A percentile compares a stretch with the other conserved stretches of the same genome.
Evolutionary conservation across 2,329 filamentous ascomycete genomes (phyloP).

Genomic region (Clonostachys rhizophaga): DNA sequence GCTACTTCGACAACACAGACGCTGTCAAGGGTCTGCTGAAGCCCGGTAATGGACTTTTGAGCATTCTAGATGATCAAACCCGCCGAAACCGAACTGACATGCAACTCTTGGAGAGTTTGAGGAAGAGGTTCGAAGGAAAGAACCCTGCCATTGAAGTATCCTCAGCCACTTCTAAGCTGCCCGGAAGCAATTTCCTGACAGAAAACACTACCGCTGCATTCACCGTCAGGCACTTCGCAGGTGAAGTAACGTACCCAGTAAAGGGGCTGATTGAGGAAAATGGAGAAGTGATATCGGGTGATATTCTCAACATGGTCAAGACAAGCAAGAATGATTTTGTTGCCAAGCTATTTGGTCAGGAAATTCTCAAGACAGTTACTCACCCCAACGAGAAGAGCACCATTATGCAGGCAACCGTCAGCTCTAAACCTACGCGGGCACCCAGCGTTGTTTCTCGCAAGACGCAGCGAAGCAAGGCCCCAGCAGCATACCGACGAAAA

Average conservation of each 20-base stretch:
- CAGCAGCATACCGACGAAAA: constrained; percentile 24
- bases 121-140: constrained; percentile 91
- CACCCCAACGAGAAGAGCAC: constrained; percentile 87
- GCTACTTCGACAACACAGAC: constrained; percentile 97
- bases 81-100: constrained; percentile 82
- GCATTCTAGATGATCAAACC: constrained; percentile 94
- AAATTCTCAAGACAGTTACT: constrained; percentile 86
- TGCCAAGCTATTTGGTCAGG: constrained; percentile 88
- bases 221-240: constrained; percentile 91
- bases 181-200: constrained; percentile 85
- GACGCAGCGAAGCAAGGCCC: constrained; percentile 38
- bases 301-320: constrained; percentile 90
- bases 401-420: constrained; percentile 93
- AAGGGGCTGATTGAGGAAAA: constrained; percentile 91
- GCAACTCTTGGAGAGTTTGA: constrained; percentile 85
- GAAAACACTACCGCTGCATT: constrained; percentile 78
- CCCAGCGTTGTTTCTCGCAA: constrained; percentile 89
- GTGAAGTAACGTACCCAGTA: constrained; percentile 91
- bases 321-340: constrained; percentile 87
- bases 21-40: constrained; percentile 90
- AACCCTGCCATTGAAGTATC: constrained; percentile 84
- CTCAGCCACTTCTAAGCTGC: constrained; percentile 68
- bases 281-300: constrained; percentile 90
- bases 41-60: constrained; percentile 84
- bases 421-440: constrained; percentile 87